Evolutionary conservation across 768 basidiomycete species (phyloP), one percentile per base, ranked within the genome.

Genomic region (Naganishia randhawae): DNA sequence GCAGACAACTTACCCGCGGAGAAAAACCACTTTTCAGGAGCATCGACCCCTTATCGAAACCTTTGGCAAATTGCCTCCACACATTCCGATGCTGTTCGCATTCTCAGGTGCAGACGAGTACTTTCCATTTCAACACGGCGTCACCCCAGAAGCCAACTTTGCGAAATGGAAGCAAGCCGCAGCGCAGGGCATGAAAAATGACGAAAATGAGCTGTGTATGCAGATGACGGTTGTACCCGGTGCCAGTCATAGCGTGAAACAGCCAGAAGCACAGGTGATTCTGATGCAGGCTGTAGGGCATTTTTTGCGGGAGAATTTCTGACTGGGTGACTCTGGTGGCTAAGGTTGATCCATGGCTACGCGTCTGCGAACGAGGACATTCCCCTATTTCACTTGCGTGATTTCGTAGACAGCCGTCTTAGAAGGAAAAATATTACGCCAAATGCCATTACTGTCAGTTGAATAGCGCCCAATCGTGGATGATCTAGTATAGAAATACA

Each of bases 21-120:
- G 14, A 19, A 42, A 42, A 16, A 16, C 14, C 14, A 42, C 8
- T n/a, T 31, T 33, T 9, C 39, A 61, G 57, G 57, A 61, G n/a
- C 64, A 66, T 19, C 78, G 77, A 41, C 75, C 78, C n/a, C 73
- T 80, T 13, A 73, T 71, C 13, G 52, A 69, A 31, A 75, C 77
- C 3, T 80, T 80, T 63, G 77, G 76, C 13, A 67, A 57, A 33
- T 66, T 80, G 25, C 64, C 75, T 19, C 55, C 69, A 11, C 32
- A 57, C n/a, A 52, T 63, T 4, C 77, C 77, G 0, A 64, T 71
- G 16, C 72, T 80, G 3, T 73, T 72, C 10, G 61, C 76, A 0
- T 76, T 71, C 45, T 74, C 73, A 7, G 77, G 70, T 4, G 71
- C 71, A 25, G 78, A 80, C 63, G 69, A 66, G 19, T 45, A 73